Evolutionary conservation across 495 filamentous ascomycete species (phyloP).

Genomic region (Evernia prunastri): DNA sequence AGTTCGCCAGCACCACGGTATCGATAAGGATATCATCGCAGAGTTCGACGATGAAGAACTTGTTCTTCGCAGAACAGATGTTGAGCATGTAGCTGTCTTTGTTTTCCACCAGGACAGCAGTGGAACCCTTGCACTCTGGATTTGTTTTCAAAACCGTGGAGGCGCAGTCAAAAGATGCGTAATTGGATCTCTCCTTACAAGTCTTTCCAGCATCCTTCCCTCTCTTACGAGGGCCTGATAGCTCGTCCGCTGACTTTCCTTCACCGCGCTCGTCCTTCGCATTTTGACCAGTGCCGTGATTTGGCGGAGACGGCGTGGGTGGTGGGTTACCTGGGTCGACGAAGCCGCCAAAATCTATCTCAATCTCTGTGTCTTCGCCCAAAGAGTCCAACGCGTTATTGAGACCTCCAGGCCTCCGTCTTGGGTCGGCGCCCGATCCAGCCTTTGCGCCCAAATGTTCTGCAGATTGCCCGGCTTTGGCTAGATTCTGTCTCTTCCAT

Average conservation of each 20-base stretch:
- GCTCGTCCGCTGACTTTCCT: constrained; percentile 34
- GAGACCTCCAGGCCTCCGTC: constrained; percentile 47
- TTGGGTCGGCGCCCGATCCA: constrained; percentile 37
- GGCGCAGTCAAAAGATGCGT: constrained; percentile 93
- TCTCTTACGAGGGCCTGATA: constrained; percentile 44
- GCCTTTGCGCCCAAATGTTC: constrained; percentile 57
- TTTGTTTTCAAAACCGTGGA: constrained; percentile 91
- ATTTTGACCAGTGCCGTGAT: constrained; percentile 30
- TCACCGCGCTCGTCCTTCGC: constrained; percentile 29
- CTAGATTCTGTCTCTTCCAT: constrained; percentile 93
- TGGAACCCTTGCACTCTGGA: constrained; percentile 71
- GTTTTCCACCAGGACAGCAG: constrained; percentile 85
- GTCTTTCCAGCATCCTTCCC: constrained; percentile 93
- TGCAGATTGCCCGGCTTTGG: constrained; percentile 75
- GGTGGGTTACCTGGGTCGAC: constrained; percentile 36
- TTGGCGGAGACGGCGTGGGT: constrained; percentile 31
- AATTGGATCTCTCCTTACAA: constrained; percentile 92
- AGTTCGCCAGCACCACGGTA: constrained; percentile 92
- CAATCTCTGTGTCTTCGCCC: constrained; percentile 87
- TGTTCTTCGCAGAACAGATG: constrained; percentile 77
- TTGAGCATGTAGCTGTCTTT: constrained; percentile 99
- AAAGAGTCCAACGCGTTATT: constrained; percentile 64
- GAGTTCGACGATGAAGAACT: constrained; percentile 86
- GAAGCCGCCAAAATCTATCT: constrained; percentile 77
- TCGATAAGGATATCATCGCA: constrained; percentile 93